These are phyloP conservation scores for Podaxis pistillaris DNA, from an alignment of 768 basidiomycete species.

Conservation along the genomic window DNA sequence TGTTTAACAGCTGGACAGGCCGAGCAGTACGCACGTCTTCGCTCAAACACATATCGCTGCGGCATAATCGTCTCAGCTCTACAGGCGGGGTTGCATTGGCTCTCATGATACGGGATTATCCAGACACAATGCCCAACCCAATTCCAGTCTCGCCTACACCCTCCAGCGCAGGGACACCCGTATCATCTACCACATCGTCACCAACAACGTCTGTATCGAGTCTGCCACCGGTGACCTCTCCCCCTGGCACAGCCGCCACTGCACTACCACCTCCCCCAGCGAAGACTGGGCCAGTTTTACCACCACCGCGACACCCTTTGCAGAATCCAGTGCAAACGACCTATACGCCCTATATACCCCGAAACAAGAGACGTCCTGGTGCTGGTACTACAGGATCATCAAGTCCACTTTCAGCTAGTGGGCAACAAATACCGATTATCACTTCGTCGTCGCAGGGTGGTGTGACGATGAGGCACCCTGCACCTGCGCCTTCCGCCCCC, in stretches of 20 bases:
- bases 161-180: constrained; percentile 27
- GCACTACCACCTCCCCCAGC: constrained; percentile 19
- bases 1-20: constrained; percentile 39
- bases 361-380: constrained; percentile 17
- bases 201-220: constrained; percentile 33
- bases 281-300: constrained; percentile 28
- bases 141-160: constrained; percentile 29
- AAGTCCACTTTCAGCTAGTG: constrained; percentile 43
- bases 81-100: constrained; percentile 90
- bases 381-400: constrained; percentile 35
- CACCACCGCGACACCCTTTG: constrained; percentile 69
- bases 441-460: constrained; percentile 60
- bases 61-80: constrained; percentile 82
- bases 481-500: constrained; percentile 17
- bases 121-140: constrained; percentile 58
- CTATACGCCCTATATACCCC: constrained; percentile 13
- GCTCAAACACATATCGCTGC: constrained; percentile 84
- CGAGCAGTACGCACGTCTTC: constrained; percentile 82
- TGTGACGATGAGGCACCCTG: constrained; percentile 44
- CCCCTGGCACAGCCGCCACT: constrained; percentile 28
- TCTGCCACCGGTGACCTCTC: constrained; percentile 28
- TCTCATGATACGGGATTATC: constrained; percentile 95
- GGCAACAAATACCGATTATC: constrained; percentile 61
- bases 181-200: constrained; percentile 36
- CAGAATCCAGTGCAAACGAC: constrained; percentile 25